Percentiles rank a stretch among this genome's conserved stretches.
Conservation (phyloP, 345 rosid species). For the Hirschfeldia incana region DNA sequence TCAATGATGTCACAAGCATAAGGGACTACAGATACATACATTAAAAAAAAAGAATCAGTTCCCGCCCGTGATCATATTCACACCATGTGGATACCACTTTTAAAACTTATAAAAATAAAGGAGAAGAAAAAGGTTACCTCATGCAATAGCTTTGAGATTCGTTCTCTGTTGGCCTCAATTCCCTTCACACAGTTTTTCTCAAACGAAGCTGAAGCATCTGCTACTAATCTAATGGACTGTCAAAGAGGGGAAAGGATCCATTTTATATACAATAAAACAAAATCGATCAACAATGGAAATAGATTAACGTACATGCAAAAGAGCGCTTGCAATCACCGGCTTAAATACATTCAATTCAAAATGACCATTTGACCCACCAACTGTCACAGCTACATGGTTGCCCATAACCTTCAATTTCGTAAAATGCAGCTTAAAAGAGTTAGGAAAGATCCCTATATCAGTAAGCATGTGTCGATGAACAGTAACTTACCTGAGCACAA, state of each 20-base stretch:
- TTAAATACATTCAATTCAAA: constrained; percentile 93
- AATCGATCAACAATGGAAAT: constrained; percentile 39
- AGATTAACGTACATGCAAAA: constrained; percentile 65
- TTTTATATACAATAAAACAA: constrained; percentile 11
- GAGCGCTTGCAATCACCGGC: constrained; percentile 92
- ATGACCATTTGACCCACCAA: constrained; percentile 97
- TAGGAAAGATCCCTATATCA: constrained; percentile 2
- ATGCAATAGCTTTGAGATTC: constrained; percentile 82
- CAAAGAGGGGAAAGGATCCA: not conserved
- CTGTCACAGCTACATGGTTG: constrained; percentile 82
- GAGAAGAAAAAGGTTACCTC: constrained; percentile 57
- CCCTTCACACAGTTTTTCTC: constrained; percentile 92
- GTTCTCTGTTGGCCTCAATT: constrained; percentile 82
- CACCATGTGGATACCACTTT: constrained; percentile 21
- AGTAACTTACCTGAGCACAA: constrained; percentile 80
- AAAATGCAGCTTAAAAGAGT: constrained; percentile 3
- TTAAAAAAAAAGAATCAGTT: constrained; percentile 16
- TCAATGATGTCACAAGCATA: constrained; percentile 97
- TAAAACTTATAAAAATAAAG: constrained; percentile 19
- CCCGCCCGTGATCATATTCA: not conserved
- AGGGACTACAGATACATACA: constrained; percentile 54
- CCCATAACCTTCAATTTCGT: constrained; percentile 77
- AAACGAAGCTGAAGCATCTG: constrained; percentile 94
- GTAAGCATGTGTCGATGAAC: constrained; percentile 15
- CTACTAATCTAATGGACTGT: constrained; percentile 81